Percentiles rank a stretch among this genome's conserved stretches.
Evolutionary conservation across 1,284 basidiomycete species (phyloP).

Genomic region (Puccinia horiana): DNA sequence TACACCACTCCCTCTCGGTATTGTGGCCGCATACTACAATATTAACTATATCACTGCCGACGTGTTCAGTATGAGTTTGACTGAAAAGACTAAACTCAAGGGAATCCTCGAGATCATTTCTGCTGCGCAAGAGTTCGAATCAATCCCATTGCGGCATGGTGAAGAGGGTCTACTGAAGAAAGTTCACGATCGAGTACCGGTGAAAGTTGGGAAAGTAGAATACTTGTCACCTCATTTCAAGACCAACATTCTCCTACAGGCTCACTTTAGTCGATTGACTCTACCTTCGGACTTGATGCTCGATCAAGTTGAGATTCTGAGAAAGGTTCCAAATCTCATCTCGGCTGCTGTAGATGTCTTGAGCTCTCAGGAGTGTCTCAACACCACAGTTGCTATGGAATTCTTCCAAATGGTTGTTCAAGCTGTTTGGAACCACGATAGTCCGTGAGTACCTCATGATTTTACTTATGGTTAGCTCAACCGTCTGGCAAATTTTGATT

Average conservation of each 20-base stretch:
- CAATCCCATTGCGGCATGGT: slow-evolving; percentile 81
- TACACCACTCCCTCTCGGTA: slow-evolving; percentile 84
- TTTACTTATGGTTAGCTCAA: not conserved
- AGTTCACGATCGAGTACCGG: slow-evolving; percentile 95
- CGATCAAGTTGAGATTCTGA: slow-evolving; percentile 81
- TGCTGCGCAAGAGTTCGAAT: slow-evolving; percentile 93
- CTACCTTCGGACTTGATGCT: slow-evolving; percentile 89
- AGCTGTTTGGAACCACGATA: slow-evolving; percentile 88
- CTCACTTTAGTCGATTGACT: slow-evolving; percentile 89
- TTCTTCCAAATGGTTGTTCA: slow-evolving; percentile 99
- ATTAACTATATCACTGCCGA: slow-evolving; percentile 90
- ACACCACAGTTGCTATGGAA: slow-evolving; percentile 95
- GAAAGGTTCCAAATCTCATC: slow-evolving; percentile 75
- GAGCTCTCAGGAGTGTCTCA: slow-evolving; percentile 92
- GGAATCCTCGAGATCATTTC: slow-evolving; percentile 93
- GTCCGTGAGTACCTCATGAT: slow-evolving; percentile 50
- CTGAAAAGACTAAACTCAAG: slow-evolving; percentile 95
- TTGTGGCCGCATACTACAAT: slow-evolving; percentile 94
- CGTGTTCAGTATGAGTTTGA: slow-evolving; percentile 92
- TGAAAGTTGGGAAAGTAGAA: slow-evolving; percentile 73
- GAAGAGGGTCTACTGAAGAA: slow-evolving; percentile 60
- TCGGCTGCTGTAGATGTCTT: slow-evolving; percentile 92
- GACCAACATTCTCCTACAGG: slow-evolving; percentile 92
- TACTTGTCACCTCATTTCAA: slow-evolving; percentile 97
- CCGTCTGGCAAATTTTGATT: slow-evolving; percentile 65